Evolutionary conservation across 2,329 filamentous ascomycete species (phyloP).

Genomic region (Fusarium sulawesiense): DNA sequence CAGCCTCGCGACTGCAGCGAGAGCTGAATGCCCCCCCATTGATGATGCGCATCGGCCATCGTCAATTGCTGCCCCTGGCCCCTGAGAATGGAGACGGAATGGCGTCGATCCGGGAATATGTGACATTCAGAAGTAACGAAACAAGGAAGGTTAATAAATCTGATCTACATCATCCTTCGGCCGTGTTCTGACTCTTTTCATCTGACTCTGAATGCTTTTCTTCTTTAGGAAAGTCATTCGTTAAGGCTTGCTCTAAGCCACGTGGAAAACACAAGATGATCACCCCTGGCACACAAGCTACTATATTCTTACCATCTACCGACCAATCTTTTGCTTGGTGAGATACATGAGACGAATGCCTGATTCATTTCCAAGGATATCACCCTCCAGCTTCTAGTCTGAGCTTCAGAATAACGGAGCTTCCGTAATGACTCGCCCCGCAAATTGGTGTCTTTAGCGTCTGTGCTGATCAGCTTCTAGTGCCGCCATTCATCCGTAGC

Average conservation of each 20-base stretch:
- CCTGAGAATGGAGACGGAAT: neutral
- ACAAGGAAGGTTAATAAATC: neutral
- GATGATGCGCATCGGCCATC: neutral
- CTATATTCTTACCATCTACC: neutral
- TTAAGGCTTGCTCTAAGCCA: neutral
- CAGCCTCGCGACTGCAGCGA: neutral
- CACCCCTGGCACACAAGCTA: neutral
- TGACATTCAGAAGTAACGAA: neutral
- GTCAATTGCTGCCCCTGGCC: neutral
- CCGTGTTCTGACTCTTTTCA: neutral
- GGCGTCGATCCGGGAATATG: neutral
- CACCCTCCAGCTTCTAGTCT: neutral
- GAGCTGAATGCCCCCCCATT: neutral
- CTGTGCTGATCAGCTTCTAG: conserved; percentile 1
- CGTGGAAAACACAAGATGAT: neutral
- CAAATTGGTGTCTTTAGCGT: neutral
- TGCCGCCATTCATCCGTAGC: neutral
- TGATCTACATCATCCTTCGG: neutral
- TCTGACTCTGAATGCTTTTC: neutral
- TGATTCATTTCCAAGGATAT: neutral
- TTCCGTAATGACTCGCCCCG: neutral
- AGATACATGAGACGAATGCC: neutral
- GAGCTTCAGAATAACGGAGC: neutral
- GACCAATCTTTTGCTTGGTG: neutral
- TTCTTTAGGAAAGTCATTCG: neutral